These are phyloP conservation scores for Candida freyschussii DNA, from an alignment of 1,139 yeast species.

Conservation along the genomic window DNA sequence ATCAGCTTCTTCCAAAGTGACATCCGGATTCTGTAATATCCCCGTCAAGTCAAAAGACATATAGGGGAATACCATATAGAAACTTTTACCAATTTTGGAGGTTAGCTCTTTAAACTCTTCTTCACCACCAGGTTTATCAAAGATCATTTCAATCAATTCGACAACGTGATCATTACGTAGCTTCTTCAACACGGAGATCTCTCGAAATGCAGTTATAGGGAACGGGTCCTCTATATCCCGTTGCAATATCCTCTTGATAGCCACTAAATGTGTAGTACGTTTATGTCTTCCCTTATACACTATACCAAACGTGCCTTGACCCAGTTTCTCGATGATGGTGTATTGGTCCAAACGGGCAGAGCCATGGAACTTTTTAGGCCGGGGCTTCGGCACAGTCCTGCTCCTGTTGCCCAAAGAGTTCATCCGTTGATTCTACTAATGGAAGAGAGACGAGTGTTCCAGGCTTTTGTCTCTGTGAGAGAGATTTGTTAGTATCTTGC, in stretches of 20 bases:
- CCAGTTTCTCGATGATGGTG: constrained; percentile 59
- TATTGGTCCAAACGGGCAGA: constrained; percentile 35
- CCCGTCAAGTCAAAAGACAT: constrained; percentile 95
- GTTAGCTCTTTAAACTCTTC: constrained; percentile 9
- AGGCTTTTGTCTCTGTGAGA: too few species aligned
- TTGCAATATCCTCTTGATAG: constrained; percentile 77
- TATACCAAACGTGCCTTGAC: constrained; percentile 92
- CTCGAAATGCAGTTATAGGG: constrained; percentile 94
- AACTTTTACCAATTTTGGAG: constrained; percentile 33
- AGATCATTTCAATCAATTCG: constrained; percentile 74
- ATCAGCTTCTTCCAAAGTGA: constrained; percentile 47
- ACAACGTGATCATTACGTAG: constrained; percentile 68
- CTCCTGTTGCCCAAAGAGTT: too few species aligned
- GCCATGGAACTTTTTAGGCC: constrained; percentile 9
- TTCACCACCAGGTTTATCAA: constrained; percentile 12
- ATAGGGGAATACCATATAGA: constrained; percentile 89
- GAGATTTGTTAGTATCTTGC: too few species aligned
- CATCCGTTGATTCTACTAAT: too few species aligned
- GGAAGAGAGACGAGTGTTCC: too few species aligned
- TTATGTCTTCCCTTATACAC: constrained; percentile 68
- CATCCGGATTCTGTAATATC: constrained; percentile 77
- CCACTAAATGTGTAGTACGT: constrained; percentile 56
- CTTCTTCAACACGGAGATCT: constrained; percentile 75
- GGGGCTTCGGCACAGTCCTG: constrained; percentile 4
- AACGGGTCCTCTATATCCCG: constrained; percentile 88